Evolutionary conservation across 371 early-diverging fungal species (phyloP), one percentile per base, ranked within the genome.

Genomic region (Mucor ambiguus): DNA sequence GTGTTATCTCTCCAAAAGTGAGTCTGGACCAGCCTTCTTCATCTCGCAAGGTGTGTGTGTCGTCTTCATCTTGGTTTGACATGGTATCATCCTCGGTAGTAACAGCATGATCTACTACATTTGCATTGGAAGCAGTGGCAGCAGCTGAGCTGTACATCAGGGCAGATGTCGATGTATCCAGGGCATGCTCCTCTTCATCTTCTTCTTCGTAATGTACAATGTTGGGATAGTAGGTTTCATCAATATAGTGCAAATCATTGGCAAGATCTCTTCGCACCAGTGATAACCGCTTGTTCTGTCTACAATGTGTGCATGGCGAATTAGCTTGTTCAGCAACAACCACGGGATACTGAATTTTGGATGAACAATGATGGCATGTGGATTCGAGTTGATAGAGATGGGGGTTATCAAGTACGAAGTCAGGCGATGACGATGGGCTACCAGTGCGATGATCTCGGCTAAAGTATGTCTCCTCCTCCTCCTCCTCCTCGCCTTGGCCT

Each of bases 191-290:
- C 10, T 30, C 37, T 49, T 69, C 67, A 12, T 63, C 43, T 3
- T 56, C 61, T 44, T 69, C 64, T 18, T 64, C 63, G n/a, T 72
- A 77, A 55, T 73, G 76, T 5, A 60, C 58, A 7, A 74, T 57
- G 48, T 70, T 67, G 11, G 78, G 71, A 58, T 81, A 81, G 30
- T 81, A 78, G 0, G 79, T 78, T 52, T 78, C 73, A 48, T 80
- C 81, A 58, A 80, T 76, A 59, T 80, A 80, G 9, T 72, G 71
- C 28, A 80, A 67, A 56, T 80, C 81, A 32, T 68, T 67, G 16
- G 70, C 79, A 11, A 79, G 57, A 29, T 74, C 61, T 46, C 69
- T 52, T 11, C 73, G 79, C 3, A 79, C 73, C 10, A 79, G 33
- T 12, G 77, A 75, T 38, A 77, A 24, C 4, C 74, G 66, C 22